Evolutionary conservation across 75 land plant genomes (phyloP).

Genomic region (Selaginella moellendorffii): DNA sequence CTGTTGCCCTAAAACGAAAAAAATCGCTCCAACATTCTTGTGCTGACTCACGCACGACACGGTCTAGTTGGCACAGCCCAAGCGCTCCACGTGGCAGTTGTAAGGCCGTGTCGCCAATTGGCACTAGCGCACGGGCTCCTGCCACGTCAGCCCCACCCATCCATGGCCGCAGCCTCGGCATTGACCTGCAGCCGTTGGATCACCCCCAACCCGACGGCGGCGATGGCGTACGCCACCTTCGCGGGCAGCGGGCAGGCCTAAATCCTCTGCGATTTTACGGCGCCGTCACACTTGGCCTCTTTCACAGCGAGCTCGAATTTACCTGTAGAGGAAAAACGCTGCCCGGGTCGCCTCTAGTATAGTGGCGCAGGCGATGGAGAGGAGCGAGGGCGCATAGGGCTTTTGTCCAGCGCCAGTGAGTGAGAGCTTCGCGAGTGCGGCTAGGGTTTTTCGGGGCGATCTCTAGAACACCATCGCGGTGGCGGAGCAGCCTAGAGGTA

Average conservation of each 20-base stretch:
- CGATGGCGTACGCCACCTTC: not conserved
- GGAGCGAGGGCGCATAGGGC: no score
- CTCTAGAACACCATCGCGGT: no score
- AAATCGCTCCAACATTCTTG: no score
- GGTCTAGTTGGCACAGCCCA: not conserved
- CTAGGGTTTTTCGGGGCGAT: no score
- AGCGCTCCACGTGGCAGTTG: not conserved
- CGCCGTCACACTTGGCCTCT: not conserved
- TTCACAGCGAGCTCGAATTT: no score
- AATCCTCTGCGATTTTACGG: not conserved
- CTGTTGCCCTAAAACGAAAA: not conserved
- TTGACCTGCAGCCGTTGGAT: not conserved
- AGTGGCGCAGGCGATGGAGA: not conserved
- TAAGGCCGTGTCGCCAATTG: not conserved
- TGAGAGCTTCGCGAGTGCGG: no score
- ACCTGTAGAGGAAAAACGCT: no score
- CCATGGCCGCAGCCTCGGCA: not conserved
- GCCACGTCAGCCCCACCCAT: conserved; percentile 1
- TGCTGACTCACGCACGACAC: no score
- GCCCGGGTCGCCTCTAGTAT: no score
- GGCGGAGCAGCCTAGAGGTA: no score
- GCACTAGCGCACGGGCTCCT: not conserved
- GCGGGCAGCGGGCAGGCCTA: not conserved
- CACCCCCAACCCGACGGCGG: no score
- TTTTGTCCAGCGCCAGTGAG: no score